These are phyloP conservation scores for Camelina hispida DNA, from an alignment of 345 rosid species.

Conservation along the genomic window DNA sequence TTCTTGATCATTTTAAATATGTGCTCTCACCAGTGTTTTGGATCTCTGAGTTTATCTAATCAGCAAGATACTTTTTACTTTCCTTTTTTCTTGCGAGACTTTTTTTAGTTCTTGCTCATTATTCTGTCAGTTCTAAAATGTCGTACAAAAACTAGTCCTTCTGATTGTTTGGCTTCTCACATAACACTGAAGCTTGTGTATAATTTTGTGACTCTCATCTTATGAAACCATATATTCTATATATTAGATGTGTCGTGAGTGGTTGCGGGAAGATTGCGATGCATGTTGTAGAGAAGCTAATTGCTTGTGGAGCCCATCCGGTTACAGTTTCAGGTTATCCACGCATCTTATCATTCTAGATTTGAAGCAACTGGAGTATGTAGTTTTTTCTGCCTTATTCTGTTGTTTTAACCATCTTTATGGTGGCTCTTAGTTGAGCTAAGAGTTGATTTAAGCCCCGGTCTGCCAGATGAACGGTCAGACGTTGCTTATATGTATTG, in stretches of 20 bases:
- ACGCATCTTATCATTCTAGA: slow-evolving; percentile 13
- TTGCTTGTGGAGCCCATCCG: slow-evolving; percentile 94
- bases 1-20: slow-evolving; percentile 24
- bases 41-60: not conserved
- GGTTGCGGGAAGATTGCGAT: slow-evolving; percentile 99
- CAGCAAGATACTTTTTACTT: slow-evolving; percentile 24
- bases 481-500: not conserved
- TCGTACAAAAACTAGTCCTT: not conserved
- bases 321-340: slow-evolving; percentile 82
- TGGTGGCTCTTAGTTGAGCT: slow-evolving; percentile 14
- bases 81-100: not conserved
- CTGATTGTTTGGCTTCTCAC: not conserved
- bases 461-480: not conserved
- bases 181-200: not conserved
- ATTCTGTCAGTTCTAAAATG: not conserved
- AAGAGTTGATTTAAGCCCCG: not conserved
- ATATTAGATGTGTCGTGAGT: slow-evolving; percentile 85
- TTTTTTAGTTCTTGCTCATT: not conserved
- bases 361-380: not conserved
- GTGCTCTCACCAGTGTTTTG: slow-evolving; percentile 7
- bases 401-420: slow-evolving; percentile 14
- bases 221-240: slow-evolving; percentile 21
- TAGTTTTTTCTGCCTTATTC: not conserved
- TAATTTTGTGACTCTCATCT: slow-evolving; percentile 15
- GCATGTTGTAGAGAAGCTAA: slow-evolving; percentile 98